Percentiles rank a stretch among this genome's conserved stretches.
phyloP scores from a whole-genome alignment of 352 stramenopile genomes.

The Globisporangium parvum region DNA sequence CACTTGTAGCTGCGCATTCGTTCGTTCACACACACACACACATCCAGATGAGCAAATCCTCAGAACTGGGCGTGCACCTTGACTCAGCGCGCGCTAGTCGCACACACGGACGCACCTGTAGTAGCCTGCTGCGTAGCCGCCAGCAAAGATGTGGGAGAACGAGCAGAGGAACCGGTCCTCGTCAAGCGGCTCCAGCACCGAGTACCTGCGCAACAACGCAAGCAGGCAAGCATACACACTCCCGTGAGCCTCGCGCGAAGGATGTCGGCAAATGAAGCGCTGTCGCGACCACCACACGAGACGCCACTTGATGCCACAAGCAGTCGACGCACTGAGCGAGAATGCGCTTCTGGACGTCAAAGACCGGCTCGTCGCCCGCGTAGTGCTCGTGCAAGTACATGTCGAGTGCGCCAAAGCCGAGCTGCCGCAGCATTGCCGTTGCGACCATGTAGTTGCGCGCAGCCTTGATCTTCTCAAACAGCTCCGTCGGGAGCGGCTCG shows the following conservation, averaged over 20 bases:
- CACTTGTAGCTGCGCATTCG: constrained; percentile 86
- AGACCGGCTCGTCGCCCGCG: constrained; percentile 89
- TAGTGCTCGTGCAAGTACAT: constrained; percentile 87
- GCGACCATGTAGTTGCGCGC: constrained; percentile 95
- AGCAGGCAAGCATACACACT: not conserved
- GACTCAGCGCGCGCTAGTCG: not conserved
- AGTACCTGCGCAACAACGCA: constrained; percentile 29
- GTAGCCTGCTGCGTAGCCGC: constrained; percentile 96
- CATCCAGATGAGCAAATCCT: no score
- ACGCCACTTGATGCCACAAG: no score
- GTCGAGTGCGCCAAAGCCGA: constrained; percentile 92
- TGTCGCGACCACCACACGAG: no score
- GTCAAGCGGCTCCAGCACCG: constrained; percentile 85
- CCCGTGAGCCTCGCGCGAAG: no score
- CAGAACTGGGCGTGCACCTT: no score
- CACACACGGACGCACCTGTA: constrained; percentile 86
- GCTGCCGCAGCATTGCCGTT: constrained; percentile 93
- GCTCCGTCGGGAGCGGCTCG: constrained; percentile 88
- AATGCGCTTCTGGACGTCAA: constrained; percentile 91
- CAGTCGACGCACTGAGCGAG: constrained; percentile 55
- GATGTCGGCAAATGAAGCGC: no score
- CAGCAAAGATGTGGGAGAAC: constrained; percentile 98
- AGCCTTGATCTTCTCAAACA: constrained; percentile 95
- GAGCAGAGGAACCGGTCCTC: constrained; percentile 98
- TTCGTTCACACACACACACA: no score